Base-by-base conservation (phyloP, 371 early-diverging fungal genomes). In the Entomophthora muscae region DNA sequence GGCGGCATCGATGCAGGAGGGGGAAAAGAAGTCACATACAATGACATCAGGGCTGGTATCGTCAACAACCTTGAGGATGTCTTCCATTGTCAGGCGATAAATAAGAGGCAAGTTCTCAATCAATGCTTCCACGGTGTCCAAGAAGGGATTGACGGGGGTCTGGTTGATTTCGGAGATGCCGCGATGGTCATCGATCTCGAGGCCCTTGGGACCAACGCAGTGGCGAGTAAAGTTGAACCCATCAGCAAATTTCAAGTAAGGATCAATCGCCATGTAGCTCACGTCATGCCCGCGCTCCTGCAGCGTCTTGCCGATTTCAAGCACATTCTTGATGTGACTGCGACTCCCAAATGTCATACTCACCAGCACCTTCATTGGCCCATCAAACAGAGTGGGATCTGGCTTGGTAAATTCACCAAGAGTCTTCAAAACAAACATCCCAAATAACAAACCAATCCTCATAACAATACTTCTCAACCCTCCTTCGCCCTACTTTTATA, bases 21-120 rank as follows among this genome's bases (percentile, higher is more conserved):
- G 21, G 5, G 52, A 13, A 29, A 64, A 64, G 52, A 58, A 64
- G 53, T 64, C 65, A 57, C 65, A 64, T 10, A 64, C n/a, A 5
- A 64, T 58, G 3, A 64, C 24, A 42, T 64, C 65, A 5, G 52
- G 32, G 22, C 55, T 63, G 17, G 10, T 13, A 21, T 59, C 60
- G 2, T 59, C 22, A n/a, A 32, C 17, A 5, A 13, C 26, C 12
- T 10, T 3, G 12, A 59, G 42, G 24, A 24, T 32, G 42, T 32
- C 60, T 2, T 17, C 17, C n/a, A 32, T 33, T 22, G 60, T 32
- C 3, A n/a, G n/a, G 3, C 33, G 5, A 32, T n/a, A 32, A 10
- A 59, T 51, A 7, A 7, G 31, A 29, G 32, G 31, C 10, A 59
- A 13, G 10, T 13, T 17, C 12, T 30, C 31, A n/a, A 28, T 21